Evolutionary conservation across 2,329 filamentous ascomycete genomes (phyloP), one percentile per base, ranked within the genome.

Genomic region (Tolypocladium paradoxum): DNA sequence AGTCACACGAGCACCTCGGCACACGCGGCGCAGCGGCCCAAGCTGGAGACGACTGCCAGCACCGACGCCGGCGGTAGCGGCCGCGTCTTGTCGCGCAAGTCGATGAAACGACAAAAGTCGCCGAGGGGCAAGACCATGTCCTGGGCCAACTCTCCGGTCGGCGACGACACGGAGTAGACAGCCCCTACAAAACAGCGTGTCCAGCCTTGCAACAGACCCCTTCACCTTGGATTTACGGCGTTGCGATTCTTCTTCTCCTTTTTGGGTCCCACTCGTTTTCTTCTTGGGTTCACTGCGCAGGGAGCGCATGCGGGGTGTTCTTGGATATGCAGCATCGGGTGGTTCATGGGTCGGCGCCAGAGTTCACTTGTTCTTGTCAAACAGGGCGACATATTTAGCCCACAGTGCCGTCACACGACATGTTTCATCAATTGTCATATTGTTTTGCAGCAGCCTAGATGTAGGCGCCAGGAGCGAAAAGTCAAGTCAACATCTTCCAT

Each of bases 11-110:
- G 62, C 33, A 54, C 59, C 29, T 53, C 49, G 8, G 54, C 61
- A 16, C 69, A 70, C 54, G 70, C 66, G 36, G 70, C 68, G 0
- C 70, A 70, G 56, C 67, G 72, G 47, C 73, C 74, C 5, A 74
- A 70, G 59, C 64, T 78, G 36, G 69, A 74, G 54, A 77, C 75
- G 11, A 77, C 77, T 20, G 55, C 67, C 49, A 76, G 75, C 64
- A 71, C 70, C 20, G 68, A 72, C 38, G 64, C 64, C 27, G 58
- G 58, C 36, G 57, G 60, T 33, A 62, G 60, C 54, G 65, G 60
- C 45, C 62, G 62, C 24, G 59, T 62, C 48, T 56, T 61, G 48
- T 65, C 64, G 18, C 67, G 62, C 40, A 61, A 63, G 35, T 60
- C 61, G 18, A 65, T 58, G 11, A 70, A 62, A 53, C 64, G 63